Base-by-base conservation (phyloP, 1,139 yeast genomes). In the Diutina sp. region DNA sequence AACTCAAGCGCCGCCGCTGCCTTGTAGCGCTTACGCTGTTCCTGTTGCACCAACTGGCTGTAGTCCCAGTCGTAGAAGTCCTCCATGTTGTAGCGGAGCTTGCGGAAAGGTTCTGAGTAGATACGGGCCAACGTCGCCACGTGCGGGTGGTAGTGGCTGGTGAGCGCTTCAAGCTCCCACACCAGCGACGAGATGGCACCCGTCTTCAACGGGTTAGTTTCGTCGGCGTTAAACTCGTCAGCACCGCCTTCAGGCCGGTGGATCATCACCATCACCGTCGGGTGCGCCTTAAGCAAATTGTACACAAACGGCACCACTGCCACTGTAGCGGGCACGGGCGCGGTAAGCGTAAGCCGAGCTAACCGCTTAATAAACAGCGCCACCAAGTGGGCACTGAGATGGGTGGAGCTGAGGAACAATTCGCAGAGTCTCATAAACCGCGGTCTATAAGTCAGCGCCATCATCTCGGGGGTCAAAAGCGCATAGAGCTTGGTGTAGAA, bases 1-100 rank as follows among this genome's bases (percentile, higher is more conserved):
- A 79, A 87, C 67, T 93, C 98, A 56, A 90, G 70, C 0, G 96
- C 90, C 4, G 95, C 88, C 62, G 81, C 79, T 4, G 81, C 78
- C 66, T 84, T 86, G 65, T 88, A 77, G 61, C 72, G 84, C 69
- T 95, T 85, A 28, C 77, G 76, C 59, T 79, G 72, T 68, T 93
- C 99, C 61, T 90, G 84, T 32, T 84, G 87, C 63, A 90, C 69
- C 60, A 93, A 76, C 11, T 90, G 79, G 57, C 77, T 74, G 66
- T 91, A 93, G 58, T 86, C 84, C 90, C 97, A 93, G 69, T 91
- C 97, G 66, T 93, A 73, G 72, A 93, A 93, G 69, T 93, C 99
- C 67, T 93, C 99, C 76, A 93, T 76, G 66, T 88, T 87, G 69
- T 95, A 93, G 63, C 80, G 80, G 58, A 87, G 85, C 68, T 93